Conservation (phyloP, 129 eudicot genomes). For the Ambrosia trifida region DNA sequence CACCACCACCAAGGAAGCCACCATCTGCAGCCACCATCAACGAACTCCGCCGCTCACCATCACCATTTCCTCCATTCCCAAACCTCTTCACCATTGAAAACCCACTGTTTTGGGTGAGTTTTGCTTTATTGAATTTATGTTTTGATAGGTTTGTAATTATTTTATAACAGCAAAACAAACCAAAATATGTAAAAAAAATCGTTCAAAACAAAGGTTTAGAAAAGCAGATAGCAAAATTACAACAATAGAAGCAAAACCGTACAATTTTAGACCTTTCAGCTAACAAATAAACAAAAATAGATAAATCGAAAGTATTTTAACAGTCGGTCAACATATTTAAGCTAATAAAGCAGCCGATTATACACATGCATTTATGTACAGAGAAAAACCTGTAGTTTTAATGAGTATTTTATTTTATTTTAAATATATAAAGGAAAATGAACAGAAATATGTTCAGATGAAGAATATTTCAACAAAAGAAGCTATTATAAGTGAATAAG, state of each 20-base stretch:
- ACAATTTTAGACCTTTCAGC: constrained; percentile 26
- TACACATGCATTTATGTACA: constrained; percentile 27
- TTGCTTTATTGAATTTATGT: neutral
- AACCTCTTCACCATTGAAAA: no score
- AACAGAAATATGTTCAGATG: neutral
- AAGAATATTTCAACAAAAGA: neutral
- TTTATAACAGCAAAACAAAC: neutral
- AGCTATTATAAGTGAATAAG: constrained; percentile 22
- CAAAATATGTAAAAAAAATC: constrained; percentile 3
- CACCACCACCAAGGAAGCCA: no score
- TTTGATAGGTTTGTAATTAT: neutral
- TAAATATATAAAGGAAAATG: neutral
- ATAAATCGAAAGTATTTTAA: neutral
- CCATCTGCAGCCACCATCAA: no score
- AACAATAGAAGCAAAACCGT: constrained; percentile 21
- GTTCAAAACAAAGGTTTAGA: constrained; percentile 16
- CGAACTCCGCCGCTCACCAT: no score
- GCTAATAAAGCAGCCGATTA: constrained; percentile 17
- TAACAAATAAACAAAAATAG: constrained; percentile 23
- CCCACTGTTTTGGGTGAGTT: constrained; percentile 34
- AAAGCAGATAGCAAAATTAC: neutral
- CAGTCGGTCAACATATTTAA: constrained; percentile 16
- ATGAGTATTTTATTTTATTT: neutral
- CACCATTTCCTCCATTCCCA: no score
- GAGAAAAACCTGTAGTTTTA: neutral